Base-by-base conservation (phyloP, 495 filamentous ascomycete genomes). In the Cercophora samala region DNA sequence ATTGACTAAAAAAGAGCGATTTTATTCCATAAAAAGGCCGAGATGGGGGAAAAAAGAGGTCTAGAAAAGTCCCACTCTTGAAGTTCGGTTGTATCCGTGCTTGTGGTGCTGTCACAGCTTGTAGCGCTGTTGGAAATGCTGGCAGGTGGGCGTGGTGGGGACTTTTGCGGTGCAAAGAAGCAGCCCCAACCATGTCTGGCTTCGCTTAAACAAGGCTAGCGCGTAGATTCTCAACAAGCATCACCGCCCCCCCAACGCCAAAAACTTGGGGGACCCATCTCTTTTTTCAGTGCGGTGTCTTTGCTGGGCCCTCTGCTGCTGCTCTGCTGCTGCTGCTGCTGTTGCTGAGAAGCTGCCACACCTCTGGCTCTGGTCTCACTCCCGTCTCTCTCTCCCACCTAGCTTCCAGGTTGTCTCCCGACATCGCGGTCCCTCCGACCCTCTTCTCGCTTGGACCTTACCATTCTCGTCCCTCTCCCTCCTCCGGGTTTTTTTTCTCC, bases 191-290 rank as follows among this genome's bases (percentile, higher is more conserved):
- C 65, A 62, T 70, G 65, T 26, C 13, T 46, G 37, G 37, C 52
- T 29, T 67, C 3, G 42, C 70, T 59, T 58, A 62, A 72, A 69
- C 18, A 4, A 66, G 70, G 60, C 63, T 72, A 67, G 70, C 65
- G 19, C 64, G 60, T 19, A 59, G 37, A 46, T 18, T 46, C 69
- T 72, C 70, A 72, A 72, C 70, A 72, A 72, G 70, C 67, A 69
- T 66, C 64, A 52, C 46, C 67, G 53, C 37, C 37, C 37, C 70
- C 67, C 70, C 70, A 72, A 72, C 70, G 70, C 70, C 70, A 68
- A 72, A 72, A 69, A 66, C 58, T 67, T 67, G 63, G 67, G 37
- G 37, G 37, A 46, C 37, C 37, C 21, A 64, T 58, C 60, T 63
- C 68, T 66, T 69, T 68, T 69, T 68, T 66, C 64, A 26, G 32